Evolutionary conservation across 306 rosid species (phyloP).

Genomic region (Cucurbita argyrosperma): DNA sequence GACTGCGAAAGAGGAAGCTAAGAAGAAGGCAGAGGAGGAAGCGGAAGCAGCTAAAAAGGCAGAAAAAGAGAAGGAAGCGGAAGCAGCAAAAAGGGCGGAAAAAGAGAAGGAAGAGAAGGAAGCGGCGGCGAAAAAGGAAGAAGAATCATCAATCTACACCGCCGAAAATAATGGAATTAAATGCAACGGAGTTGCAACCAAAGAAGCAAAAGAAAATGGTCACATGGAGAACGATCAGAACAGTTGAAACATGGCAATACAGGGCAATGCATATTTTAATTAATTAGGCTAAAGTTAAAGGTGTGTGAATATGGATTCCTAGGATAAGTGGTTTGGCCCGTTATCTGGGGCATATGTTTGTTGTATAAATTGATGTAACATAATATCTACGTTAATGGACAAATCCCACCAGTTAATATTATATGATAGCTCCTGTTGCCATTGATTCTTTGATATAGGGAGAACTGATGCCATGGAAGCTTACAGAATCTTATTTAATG

Average conservation of each 20-base stretch:
- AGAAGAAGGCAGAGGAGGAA: conserved; percentile 8
- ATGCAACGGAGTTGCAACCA: background rate
- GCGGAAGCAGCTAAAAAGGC: background rate
- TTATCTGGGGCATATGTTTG: no score
- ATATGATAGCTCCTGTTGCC: background rate
- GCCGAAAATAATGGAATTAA: no score
- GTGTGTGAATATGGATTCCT: no score
- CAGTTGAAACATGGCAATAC: background rate
- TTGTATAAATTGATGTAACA: no score
- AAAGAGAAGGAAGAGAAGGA: background rate
- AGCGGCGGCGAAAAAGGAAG: conserved; percentile 6
- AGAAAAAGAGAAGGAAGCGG: conserved; percentile 2
- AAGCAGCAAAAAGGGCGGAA: background rate
- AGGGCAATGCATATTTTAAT: background rate
- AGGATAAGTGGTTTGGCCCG: no score
- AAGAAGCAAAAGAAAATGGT: background rate
- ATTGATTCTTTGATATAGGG: background rate
- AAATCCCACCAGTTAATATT: background rate
- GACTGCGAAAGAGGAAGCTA: conserved; percentile 19
- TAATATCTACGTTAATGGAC: background rate
- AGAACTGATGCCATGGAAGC: no score
- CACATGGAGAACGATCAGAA: background rate
- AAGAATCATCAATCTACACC: conserved; percentile 3
- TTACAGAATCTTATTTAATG: no score
- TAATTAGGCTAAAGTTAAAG: no score